Evolutionary conservation across 352 stramenopile genomes (phyloP).

Genomic region (Globisporangium spiculum): DNA sequence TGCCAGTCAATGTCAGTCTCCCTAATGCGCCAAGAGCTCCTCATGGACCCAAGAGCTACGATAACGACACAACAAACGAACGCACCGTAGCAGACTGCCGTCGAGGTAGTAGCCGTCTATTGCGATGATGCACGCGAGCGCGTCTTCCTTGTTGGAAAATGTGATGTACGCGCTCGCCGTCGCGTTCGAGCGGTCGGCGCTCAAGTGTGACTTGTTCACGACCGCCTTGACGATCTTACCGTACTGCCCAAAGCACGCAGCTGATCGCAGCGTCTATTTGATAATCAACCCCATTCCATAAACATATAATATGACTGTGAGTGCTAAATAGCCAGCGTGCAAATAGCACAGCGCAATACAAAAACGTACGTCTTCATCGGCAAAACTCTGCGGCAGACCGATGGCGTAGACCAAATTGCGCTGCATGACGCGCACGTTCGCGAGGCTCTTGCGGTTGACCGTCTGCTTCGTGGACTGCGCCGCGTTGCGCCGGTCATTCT

Average conservation of each 20-base stretch:
- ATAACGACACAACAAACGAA: background rate
- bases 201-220: conserved; percentile 86
- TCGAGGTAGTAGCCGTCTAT: conserved; percentile 91
- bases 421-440: conserved; percentile 92
- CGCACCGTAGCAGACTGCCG: conserved; percentile 61
- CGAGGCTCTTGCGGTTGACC: conserved; percentile 78
- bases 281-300: background rate
- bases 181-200: conserved; percentile 60
- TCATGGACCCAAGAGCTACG: conserved; percentile 8
- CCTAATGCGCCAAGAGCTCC: background rate
- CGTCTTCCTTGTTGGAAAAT: conserved; percentile 90
- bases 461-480: conserved; percentile 35
- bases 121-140: conserved; percentile 87
- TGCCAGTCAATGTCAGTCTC: background rate
- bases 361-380: conserved; percentile 65
- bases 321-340: background rate
- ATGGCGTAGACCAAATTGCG: conserved; percentile 95
- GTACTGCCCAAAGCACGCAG: conserved; percentile 93
- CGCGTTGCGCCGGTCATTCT: conserved; percentile 63
- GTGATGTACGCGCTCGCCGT: conserved; percentile 93
- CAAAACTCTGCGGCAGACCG: conserved; percentile 82
- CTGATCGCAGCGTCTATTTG: conserved; percentile 64
- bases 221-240: conserved; percentile 93
- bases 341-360: background rate
- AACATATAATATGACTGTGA: background rate